Percentiles rank a stretch among this genome's conserved stretches.
phyloP scores from a whole-genome alignment of 2,329 filamentous ascomycete species.

The Amesomyces nigricolor region DNA sequence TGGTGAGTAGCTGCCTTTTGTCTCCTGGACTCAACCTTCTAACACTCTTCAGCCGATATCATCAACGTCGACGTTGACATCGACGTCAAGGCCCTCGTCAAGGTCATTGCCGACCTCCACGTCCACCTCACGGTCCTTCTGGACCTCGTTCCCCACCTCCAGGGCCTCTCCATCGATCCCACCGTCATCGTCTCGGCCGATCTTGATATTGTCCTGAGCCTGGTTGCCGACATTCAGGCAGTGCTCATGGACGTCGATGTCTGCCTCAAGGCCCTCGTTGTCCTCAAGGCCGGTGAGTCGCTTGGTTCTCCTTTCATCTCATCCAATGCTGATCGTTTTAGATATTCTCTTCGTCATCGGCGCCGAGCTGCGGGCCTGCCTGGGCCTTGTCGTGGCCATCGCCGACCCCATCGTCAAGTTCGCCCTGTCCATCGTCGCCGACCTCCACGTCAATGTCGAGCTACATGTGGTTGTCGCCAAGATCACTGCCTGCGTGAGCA shows the following conservation, averaged over 20 bases:
- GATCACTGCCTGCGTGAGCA: background rate
- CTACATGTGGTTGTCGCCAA: slow-evolving; percentile 7
- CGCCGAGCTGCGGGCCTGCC: slow-evolving; percentile 5
- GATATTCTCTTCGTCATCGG: slow-evolving; percentile 11
- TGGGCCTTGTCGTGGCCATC: slow-evolving; percentile 7
- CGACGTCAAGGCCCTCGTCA: slow-evolving; percentile 12
- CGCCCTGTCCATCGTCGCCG: slow-evolving; percentile 8
- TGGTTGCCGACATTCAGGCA: slow-evolving; percentile 7
- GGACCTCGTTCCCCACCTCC: slow-evolving; percentile 4
- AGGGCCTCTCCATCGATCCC: slow-evolving; percentile 11
- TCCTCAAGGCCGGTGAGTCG: slow-evolving; percentile 14
- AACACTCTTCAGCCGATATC: background rate
- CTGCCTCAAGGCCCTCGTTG: slow-evolving; percentile 7
- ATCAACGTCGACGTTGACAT: slow-evolving; percentile 1
- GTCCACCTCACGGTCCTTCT: slow-evolving; percentile 12
- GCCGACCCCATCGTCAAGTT: slow-evolving; percentile 3
- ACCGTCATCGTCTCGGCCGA: slow-evolving; percentile 9
- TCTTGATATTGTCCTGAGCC: slow-evolving; percentile 13
- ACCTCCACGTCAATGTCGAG: background rate
- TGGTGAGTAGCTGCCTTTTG: background rate
- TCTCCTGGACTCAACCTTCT: background rate
- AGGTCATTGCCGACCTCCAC: slow-evolving; percentile 14
- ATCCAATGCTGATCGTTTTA: slow-evolving; percentile 1
- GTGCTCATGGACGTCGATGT: slow-evolving; percentile 13
- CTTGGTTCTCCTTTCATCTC: background rate